Conservation (phyloP, 139 green algal genomes). For the Zygnema cylindricum region DNA sequence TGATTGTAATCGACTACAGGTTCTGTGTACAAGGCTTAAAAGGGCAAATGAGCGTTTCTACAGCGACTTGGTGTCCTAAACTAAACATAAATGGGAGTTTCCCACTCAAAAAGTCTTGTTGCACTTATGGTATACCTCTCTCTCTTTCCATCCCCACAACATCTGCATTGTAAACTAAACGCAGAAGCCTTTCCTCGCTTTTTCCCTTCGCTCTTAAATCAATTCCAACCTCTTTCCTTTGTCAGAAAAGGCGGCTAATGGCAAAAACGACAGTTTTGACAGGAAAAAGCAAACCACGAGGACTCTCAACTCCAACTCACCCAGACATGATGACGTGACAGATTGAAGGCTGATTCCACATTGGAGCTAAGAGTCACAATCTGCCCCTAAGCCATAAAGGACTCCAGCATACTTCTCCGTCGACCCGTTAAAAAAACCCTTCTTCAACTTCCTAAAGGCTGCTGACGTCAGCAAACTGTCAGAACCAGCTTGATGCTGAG, state of each 20-base stretch:
- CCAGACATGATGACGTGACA: background rate
- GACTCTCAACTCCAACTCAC: background rate
- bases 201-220: background rate
- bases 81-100: background rate
- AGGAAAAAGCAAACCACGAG: background rate
- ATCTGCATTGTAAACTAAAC: background rate
- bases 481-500: conserved; percentile 80
- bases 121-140: no score
- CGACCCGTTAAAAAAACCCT: conserved; percentile 81
- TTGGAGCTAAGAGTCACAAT: conserved; percentile 65
- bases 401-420: conserved; percentile 80
- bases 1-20: no score
- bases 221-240: background rate
- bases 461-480: conserved; percentile 89
- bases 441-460: conserved; percentile 92
- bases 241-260: background rate
- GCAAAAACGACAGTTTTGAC: background rate
- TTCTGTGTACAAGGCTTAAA: background rate
- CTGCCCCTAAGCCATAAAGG: conserved; percentile 90
- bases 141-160: no score
- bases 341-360: background rate
- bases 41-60: background rate
- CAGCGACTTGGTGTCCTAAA: background rate
- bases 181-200: background rate
- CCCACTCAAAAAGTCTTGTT: background rate